phyloP scores from a whole-genome alignment of 208 protist genomes.

The Zelonia costaricensis region DNA sequence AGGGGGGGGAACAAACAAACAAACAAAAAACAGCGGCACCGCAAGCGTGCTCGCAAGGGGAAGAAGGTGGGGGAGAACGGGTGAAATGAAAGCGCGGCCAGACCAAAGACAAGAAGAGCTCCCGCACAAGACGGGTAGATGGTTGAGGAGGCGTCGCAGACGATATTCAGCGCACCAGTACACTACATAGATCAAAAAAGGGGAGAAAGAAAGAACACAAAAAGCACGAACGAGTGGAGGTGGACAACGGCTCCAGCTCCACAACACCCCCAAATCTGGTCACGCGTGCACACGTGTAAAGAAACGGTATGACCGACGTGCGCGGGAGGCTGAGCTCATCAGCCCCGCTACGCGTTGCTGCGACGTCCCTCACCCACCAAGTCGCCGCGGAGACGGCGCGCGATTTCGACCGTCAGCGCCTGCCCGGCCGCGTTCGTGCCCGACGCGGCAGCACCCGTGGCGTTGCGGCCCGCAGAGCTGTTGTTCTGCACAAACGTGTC shows the following conservation, averaged over 20 bases:
- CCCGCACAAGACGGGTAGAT: background rate
- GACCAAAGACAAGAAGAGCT: background rate
- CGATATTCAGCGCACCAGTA: background rate
- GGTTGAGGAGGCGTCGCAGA: background rate
- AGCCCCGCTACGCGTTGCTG: too few species aligned
- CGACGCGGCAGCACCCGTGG: background rate
- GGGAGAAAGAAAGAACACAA: conserved; percentile 4
- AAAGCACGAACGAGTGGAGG: background rate
- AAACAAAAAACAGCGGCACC: too few species aligned
- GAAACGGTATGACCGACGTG: too few species aligned
- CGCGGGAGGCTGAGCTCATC: too few species aligned
- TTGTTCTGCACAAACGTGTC: conserved; percentile 55
- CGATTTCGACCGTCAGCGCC: conserved; percentile 81
- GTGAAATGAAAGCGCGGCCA: too few species aligned
- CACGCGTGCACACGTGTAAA: too few species aligned
- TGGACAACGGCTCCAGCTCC: too few species aligned
- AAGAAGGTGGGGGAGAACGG: too few species aligned
- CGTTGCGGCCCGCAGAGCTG: background rate
- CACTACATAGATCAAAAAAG: conserved; percentile 1
- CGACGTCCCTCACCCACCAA: conserved; percentile 68
- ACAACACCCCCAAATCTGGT: too few species aligned
- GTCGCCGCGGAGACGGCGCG: conserved; percentile 81
- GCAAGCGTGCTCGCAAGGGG: too few species aligned
- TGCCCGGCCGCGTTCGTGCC: conserved; percentile 23
- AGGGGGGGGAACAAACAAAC: too few species aligned